Evolutionary conservation across 495 filamentous ascomycete genomes (phyloP), one percentile per base, ranked within the genome.

Genomic region (Penicillium taxi): DNA sequence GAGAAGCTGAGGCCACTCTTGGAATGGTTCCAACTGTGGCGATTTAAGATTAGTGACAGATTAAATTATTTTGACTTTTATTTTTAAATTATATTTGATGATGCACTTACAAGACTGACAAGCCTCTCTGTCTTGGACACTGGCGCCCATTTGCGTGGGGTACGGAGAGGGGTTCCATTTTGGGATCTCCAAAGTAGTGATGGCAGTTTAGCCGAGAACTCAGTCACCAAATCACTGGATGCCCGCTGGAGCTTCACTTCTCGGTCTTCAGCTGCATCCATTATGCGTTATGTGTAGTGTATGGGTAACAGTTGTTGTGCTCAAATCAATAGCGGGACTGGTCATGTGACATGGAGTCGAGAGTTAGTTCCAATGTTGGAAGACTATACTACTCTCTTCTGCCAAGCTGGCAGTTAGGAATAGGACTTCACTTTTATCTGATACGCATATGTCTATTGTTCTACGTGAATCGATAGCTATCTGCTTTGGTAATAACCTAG

Each of bases 1-100:
- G n/a, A 99, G 75, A 4, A 99, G 75, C 55, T 99, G 91, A 13
- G 91, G 90, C 48, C 86, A 82, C 64, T 96, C 91, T 70, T 95
- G 91, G 53, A 96, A 96, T 23, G 81, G 85, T 42, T 94, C 87
- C 21, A 98, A 70, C 70, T 94, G 59, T 59, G 60, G 13, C n/a
- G n/a, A n/a, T n/a, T n/a, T n/a, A n/a, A n/a, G n/a, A n/a, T n/a
- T n/a, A n/a, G n/a, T n/a, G 14, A 26, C 8, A 23, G 8, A 35
- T 40, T 21, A 38, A 32, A 21, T 21, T 24, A 20, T 8, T 7
- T 13, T 0, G 0, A 4, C 2, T 2, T 18, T 23, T 6, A n/a
- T 18, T 14, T 2, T 2, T 29, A 6, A n/a, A n/a, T n/a, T n/a
- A 20, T 3, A n/a, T 1, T 24, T 20, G 23, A 15, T 7, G 1